Evolutionary conservation across 116 monocot species (phyloP).

Genomic region (Zostera marina): DNA sequence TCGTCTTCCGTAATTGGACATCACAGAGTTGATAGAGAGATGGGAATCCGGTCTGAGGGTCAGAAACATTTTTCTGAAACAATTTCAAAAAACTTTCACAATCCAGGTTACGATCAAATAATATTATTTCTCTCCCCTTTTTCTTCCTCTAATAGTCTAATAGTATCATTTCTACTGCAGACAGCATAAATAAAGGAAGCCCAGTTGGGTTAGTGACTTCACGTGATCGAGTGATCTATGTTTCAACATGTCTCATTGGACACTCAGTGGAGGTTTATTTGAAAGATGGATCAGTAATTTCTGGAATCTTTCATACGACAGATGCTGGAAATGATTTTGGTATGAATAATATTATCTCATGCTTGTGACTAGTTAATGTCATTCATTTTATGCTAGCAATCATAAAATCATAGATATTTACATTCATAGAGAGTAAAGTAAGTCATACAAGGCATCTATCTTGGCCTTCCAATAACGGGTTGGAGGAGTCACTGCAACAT

Average conservation of each 20-base stretch:
- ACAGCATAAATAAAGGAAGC: not conserved
- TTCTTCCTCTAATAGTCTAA: slow-evolving; percentile 2
- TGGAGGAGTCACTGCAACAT: no score
- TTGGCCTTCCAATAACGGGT: no score
- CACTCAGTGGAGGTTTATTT: slow-evolving; percentile 75
- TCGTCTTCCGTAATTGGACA: slow-evolving; percentile 42
- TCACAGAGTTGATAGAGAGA: slow-evolving; percentile 42
- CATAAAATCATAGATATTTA: no score
- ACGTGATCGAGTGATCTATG: slow-evolving; percentile 68
- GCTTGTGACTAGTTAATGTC: not conserved
- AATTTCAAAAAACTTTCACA: slow-evolving; percentile 17
- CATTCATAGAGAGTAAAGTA: no score
- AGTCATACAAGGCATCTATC: no score
- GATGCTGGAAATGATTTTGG: slow-evolving; percentile 84
- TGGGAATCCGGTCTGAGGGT: slow-evolving; percentile 23
- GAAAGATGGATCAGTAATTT: slow-evolving; percentile 81
- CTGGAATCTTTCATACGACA: slow-evolving; percentile 81
- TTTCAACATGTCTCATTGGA: slow-evolving; percentile 58
- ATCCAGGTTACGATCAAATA: slow-evolving; percentile 8
- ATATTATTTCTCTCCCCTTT: not conserved
- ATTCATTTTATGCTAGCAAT: slow-evolving; percentile 3
- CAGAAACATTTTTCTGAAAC: slow-evolving; percentile 35
- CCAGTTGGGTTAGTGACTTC: slow-evolving; percentile 7
- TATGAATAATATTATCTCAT: slow-evolving; percentile 10
- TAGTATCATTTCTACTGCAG: not conserved